Percentiles rank a stretch among this genome's conserved stretches.
Conservation (phyloP, 2,329 filamentous ascomycete species). For the Arthrobotrys sphaeroides region DNA sequence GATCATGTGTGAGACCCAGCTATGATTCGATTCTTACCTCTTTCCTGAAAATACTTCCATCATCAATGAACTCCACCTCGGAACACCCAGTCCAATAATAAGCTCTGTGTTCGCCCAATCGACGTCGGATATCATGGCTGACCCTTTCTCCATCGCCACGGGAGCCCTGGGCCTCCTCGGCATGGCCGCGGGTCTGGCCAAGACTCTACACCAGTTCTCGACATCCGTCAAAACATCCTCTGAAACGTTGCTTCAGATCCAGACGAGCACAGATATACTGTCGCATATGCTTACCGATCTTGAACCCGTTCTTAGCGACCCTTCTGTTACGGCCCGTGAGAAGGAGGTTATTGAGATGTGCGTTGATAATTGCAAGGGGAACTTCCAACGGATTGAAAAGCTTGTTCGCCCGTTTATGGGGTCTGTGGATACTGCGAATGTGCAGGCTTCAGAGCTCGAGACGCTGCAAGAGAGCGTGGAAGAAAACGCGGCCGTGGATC, state of each 20-base stretch:
- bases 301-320: conserved; percentile 30
- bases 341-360: conserved; percentile 42
- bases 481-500: not conserved
- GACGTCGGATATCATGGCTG: conserved; percentile 7
- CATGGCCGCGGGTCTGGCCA: conserved; percentile 19
- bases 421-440: not conserved
- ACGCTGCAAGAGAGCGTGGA: not conserved
- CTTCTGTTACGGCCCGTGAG: conserved; percentile 32
- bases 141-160: conserved; percentile 45
- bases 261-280: conserved; percentile 31
- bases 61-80: not conserved
- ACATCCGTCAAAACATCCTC: conserved; percentile 38
- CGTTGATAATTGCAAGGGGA: conserved; percentile 38
- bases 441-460: not conserved
- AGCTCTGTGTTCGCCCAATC: not conserved
- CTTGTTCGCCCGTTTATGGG: conserved; percentile 34
- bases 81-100: too few species aligned
- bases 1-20: not conserved
- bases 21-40: not conserved
- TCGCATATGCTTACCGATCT: conserved; percentile 48
- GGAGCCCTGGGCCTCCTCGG: conserved; percentile 34
- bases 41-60: not conserved
- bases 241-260: conserved; percentile 38
- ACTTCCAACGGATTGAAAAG: conserved; percentile 41
- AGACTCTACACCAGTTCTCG: conserved; percentile 45